Conservation (phyloP, 2,329 filamentous ascomycete species). For the Microdochium bolleyi region DNA sequence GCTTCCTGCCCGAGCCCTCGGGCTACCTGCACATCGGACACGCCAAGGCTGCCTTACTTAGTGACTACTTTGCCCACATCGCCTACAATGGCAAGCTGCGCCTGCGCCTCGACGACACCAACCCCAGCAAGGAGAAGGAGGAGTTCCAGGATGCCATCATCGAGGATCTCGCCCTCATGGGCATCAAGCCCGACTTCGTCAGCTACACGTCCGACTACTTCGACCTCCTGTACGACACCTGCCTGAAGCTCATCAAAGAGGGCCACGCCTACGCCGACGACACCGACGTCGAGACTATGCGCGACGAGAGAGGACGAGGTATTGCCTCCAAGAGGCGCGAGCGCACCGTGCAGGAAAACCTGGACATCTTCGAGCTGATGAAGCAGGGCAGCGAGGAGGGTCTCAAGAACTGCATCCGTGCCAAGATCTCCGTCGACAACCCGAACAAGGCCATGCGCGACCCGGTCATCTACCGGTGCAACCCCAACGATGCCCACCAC, state of each 20-base stretch:
- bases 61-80: constrained; percentile 94
- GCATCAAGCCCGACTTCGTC: constrained; percentile 78
- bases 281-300: constrained; percentile 84
- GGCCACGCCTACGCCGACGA: constrained; percentile 93
- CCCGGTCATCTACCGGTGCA: constrained; percentile 96
- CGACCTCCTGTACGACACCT: constrained; percentile 80
- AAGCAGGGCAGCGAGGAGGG: constrained; percentile 76
- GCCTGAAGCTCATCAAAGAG: constrained; percentile 74
- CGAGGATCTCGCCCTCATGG: constrained; percentile 84
- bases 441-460: constrained; percentile 95
- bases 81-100: constrained; percentile 87
- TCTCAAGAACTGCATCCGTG: constrained; percentile 80
- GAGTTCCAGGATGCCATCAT: constrained; percentile 93
- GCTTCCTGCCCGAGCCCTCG: constrained; percentile 91
- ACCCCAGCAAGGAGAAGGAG: constrained; percentile 93
- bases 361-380: constrained; percentile 89
- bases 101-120: constrained; percentile 93
- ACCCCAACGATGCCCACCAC: constrained; percentile 60
- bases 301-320: constrained; percentile 74
- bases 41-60: constrained; percentile 86
- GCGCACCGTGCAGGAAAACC: constrained; percentile 70
- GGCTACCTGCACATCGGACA: constrained; percentile 95
- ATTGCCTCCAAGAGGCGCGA: constrained; percentile 77
- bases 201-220: constrained; percentile 97
- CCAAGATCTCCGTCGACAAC: constrained; percentile 86